These are phyloP conservation scores for Fonsecaea pugnacius DNA, from an alignment of 2,329 filamentous ascomycete genomes.

Conservation along the genomic window DNA sequence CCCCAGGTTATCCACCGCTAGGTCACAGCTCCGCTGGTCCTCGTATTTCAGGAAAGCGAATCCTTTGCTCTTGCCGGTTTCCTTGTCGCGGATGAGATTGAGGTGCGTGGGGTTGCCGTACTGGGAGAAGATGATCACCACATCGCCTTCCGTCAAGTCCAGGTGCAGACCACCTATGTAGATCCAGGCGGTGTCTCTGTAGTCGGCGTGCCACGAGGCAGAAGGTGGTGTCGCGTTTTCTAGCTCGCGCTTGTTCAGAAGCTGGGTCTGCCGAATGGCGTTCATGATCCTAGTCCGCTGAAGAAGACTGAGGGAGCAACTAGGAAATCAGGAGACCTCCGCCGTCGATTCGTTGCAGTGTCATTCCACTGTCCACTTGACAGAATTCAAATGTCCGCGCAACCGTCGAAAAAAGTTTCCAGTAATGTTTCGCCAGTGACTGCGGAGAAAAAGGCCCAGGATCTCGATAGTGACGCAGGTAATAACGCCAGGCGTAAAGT, in stretches of 20 bases:
- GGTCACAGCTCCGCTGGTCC: constrained; percentile 91
- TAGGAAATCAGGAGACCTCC: background rate
- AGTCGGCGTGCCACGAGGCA: constrained; percentile 96
- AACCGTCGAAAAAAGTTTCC: background rate
- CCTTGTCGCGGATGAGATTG: constrained; percentile 90
- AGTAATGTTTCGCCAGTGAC: background rate
- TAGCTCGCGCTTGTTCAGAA: constrained; percentile 91
- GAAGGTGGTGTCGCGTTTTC: constrained; percentile 84
- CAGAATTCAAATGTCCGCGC: background rate
- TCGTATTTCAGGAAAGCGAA: constrained; percentile 99
- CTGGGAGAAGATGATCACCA: constrained; percentile 95
- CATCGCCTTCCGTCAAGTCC: constrained; percentile 91
- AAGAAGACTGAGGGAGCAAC: background rate
- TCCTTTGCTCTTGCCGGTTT: constrained; percentile 91
- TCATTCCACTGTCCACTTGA: background rate
- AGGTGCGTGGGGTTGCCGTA: constrained; percentile 94
- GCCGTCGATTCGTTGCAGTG: background rate
- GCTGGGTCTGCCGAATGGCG: constrained; percentile 86
- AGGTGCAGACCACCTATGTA: constrained; percentile 94
- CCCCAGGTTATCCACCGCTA: constrained; percentile 94
- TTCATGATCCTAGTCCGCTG: constrained; percentile 67
- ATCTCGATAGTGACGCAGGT: background rate
- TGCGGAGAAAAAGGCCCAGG: constrained; percentile 17
- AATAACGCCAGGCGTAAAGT: constrained; percentile 4
- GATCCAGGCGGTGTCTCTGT: constrained; percentile 94